phyloP scores from a whole-genome alignment of 2,329 filamentous ascomycete genomes.

The Huntiella omanensis region DNA sequence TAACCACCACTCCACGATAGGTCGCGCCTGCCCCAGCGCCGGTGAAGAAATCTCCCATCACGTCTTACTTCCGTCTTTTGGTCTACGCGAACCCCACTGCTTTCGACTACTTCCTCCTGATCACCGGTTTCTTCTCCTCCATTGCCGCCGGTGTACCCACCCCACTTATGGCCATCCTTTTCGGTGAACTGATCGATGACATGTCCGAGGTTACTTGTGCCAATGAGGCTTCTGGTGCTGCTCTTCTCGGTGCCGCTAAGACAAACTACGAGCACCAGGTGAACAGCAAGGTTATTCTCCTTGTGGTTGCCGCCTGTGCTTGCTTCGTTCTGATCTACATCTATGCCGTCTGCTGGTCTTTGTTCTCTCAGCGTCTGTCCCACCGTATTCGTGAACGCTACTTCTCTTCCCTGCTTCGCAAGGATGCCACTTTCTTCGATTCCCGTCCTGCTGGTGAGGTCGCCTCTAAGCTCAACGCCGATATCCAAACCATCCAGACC shows the following conservation, averaged over 20 bases:
- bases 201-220: conserved; percentile 39
- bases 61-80: conserved; percentile 25
- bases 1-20: not conserved
- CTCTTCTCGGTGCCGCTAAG: conserved; percentile 10
- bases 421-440: conserved; percentile 47
- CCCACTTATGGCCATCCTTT: conserved; percentile 44
- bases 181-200: conserved; percentile 43
- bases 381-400: conserved; percentile 43
- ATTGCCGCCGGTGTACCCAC: conserved; percentile 43
- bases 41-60: conserved; percentile 15
- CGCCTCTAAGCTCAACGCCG: conserved; percentile 41
- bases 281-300: conserved; percentile 37
- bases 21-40: not conserved
- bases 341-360: conserved; percentile 44
- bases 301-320: conserved; percentile 45
- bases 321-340: conserved; percentile 45
- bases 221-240: conserved; percentile 13
- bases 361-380: conserved; percentile 43
- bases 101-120: conserved; percentile 24
- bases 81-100: conserved; percentile 26
- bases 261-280: conserved; percentile 23
- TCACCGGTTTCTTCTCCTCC: conserved; percentile 25
- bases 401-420: conserved; percentile 35
- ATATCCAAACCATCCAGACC: conserved; percentile 46
- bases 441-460: conserved; percentile 43